Conservation (phyloP, 78 protist genomes). For the Isochrysis galbana region DNA sequence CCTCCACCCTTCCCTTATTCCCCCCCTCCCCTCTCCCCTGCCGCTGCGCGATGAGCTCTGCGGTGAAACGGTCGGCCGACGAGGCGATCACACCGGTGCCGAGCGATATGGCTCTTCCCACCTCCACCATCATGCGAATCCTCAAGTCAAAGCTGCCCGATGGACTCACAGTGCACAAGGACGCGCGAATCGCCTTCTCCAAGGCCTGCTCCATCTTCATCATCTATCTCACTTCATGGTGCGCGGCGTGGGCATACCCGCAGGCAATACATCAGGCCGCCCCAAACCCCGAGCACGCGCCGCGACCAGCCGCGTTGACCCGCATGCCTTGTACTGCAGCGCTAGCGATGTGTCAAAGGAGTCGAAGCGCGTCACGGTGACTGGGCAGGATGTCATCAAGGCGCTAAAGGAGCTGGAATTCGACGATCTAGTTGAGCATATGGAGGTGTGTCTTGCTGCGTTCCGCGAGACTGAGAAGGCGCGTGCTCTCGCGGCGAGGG, state of each 20-base stretch:
- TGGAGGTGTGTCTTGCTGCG: neutral
- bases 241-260: neutral
- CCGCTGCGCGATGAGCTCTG: too few relatives aligned
- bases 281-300: too few relatives aligned
- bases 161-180: neutral
- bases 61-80: neutral
- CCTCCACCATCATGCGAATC: neutral
- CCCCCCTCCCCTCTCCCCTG: too few relatives aligned
- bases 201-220: neutral
- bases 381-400: neutral
- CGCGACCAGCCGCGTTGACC: too few relatives aligned
- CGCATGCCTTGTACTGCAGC: neutral
- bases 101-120: neutral
- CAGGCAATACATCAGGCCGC: neutral
- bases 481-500: neutral
- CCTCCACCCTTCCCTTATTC: too few relatives aligned
- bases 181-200: neutral
- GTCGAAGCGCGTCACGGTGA: neutral
- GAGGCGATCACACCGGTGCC: neutral
- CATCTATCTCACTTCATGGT: neutral
- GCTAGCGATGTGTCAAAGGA: neutral
- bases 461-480: neutral
- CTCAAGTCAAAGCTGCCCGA: neutral
- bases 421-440: neutral
- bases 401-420: neutral